Conservation (phyloP, 768 basidiomycete species). For the Suillus fuscotomentosus region DNA sequence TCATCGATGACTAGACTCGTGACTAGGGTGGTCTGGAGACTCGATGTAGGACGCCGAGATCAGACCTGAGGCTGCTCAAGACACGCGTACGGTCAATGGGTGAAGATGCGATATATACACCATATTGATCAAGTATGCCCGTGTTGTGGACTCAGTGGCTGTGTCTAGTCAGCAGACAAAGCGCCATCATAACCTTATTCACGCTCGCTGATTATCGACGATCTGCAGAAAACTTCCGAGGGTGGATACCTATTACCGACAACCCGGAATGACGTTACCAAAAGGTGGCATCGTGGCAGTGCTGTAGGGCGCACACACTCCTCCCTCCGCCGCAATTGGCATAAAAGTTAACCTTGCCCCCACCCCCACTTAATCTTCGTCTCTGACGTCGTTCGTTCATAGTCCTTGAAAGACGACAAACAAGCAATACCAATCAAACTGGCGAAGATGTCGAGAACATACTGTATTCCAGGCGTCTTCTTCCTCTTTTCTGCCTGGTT, state of each 20-base stretch:
- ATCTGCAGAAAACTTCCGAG: neutral
- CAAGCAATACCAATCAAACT: neutral
- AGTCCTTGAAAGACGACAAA: neutral
- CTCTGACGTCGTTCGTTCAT: neutral
- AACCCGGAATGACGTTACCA: neutral
- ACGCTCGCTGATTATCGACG: neutral
- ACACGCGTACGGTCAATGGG: too few relatives aligned
- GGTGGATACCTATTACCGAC: neutral
- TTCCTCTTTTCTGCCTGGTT: slow-evolving; percentile 61
- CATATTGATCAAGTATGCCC: too few relatives aligned
- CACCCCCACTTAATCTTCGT: neutral
- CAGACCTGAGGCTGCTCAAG: too few relatives aligned
- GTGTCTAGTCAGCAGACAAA: too few relatives aligned
- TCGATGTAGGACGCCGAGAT: too few relatives aligned
- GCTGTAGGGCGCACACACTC: neutral
- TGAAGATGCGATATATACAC: too few relatives aligned
- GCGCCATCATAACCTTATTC: too few relatives aligned
- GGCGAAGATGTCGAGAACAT: slow-evolving; percentile 41
- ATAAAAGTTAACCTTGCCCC: neutral
- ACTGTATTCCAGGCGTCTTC: slow-evolving; percentile 61
- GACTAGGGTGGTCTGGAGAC: too few relatives aligned
- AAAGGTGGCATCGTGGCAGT: neutral
- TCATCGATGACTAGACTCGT: too few relatives aligned
- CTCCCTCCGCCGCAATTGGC: neutral
- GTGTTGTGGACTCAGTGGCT: too few relatives aligned